Base-by-base conservation (phyloP, 2,329 filamentous ascomycete genomes). In the Neopestalotiopsis sp. region DNA sequence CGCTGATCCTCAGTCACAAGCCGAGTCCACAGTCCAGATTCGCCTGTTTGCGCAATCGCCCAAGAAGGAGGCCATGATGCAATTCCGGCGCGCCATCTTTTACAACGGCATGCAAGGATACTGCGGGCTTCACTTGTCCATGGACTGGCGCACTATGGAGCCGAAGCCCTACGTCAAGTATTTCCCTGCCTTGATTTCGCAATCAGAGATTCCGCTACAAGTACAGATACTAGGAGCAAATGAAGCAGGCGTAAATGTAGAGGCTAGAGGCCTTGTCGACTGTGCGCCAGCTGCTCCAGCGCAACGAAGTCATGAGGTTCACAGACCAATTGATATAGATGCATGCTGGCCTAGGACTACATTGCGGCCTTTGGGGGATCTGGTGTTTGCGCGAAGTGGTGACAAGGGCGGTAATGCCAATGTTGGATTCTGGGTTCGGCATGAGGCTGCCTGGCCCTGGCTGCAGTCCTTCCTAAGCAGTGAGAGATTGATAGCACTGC, bases 1-100 rank as follows among this genome's bases (percentile, higher is more conserved):
- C 10, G 52, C 73, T 7, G 73, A 81, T 63, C 72, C 78, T 0
- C 69, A 64, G 63, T 77, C 75, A 67, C 78, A 80, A 67, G 77
- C 78, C 60, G 74, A 74, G 7, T 75, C 79, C 12, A 81, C 79
- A 0, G 78, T 81, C n/a, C 78, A 81, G 71, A 74, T 81, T 67
- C 75, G 80, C 45, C 72, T 77, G 66, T 78, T 79, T 69, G 77
- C 77, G 0, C 81, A 88, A 72, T 82, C 83, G 17, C 69, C 45
- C 12, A 76, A 71, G 68, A 75, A 78, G 38, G 77, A 77, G 4
- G 77, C 72, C 30, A 75, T 74, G 42, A 64, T 73, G 7, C 72
- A 74, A 20, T 74, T 77, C 70, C 71, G 71, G 67, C 70, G 75
- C 10, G 70, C 71, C 68, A 71, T 70, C 70, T 73, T 75, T 71